Base-by-base conservation (phyloP, 2,329 filamentous ascomycete genomes). In the Xylaria polymorpha region DNA sequence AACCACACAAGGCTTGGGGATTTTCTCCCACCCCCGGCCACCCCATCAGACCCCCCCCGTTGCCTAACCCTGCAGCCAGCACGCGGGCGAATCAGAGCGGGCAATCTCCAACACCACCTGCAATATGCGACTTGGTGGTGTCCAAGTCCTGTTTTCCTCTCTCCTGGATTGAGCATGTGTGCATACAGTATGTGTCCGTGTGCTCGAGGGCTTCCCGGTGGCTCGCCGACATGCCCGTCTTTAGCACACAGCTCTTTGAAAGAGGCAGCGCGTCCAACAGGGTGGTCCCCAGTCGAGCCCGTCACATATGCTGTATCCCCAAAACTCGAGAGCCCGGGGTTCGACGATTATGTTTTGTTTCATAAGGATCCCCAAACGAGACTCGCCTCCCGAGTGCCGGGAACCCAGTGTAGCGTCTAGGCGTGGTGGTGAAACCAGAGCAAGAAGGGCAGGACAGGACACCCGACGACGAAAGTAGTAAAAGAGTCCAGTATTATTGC, bases 1-100 rank as follows among this genome's bases (percentile, higher is more conserved):
- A 74, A 69, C 72, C 68, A 71, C 73, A 73, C 74, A 74, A 74
- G 75, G 74, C 75, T 75, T 56, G 57, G 50, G 56, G 50, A 29
- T 25, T 39, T 46, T 18, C 73, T 73, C 73, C 69, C 73, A 71
- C 69, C 74, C 74, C 71, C 65, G 29, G 22, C 25, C 25, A 29
- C 25, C 25, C 25, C 25, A 29, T 29, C 25, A 29, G 35, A 35
- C 63, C 60, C 61, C 46, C 46, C 61, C 46, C 46, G 29, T 62
- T 39, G 37, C 53, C 63, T 70, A 64, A 70, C 71, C 71, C 56
- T 74, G 74, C 75, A 73, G 71, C 61, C 61, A 58, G 35, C 29
- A 50, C n/a, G 37, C 25, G 41, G 67, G 60, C 75, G 69, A 77
- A 77, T 76, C 74, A 77, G 66, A 72, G 63, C 64, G 32, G 58